These are phyloP conservation scores for Nakazawaea holstii DNA, from an alignment of 805 yeast species.

Conservation along the genomic window DNA sequence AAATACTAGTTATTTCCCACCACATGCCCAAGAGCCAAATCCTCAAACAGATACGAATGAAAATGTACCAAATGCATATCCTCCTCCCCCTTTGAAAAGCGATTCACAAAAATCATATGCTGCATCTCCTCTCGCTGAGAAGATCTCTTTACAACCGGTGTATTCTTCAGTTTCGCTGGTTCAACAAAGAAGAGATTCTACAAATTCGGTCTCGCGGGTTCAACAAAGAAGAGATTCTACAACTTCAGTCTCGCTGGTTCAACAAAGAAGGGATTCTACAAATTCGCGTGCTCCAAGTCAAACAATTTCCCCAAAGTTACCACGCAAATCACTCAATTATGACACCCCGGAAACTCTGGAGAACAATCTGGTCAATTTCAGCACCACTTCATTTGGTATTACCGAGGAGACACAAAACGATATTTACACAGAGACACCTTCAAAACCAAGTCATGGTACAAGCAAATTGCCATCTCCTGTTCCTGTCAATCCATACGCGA, in stretches of 20 bases:
- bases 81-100: not conserved
- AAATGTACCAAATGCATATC: too few relatives aligned
- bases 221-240: not conserved
- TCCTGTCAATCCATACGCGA: constrained; percentile 6
- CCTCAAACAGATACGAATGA: too few relatives aligned
- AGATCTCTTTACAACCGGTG: not conserved
- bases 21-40: not conserved
- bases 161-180: not conserved
- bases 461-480: not conserved
- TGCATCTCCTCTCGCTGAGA: not conserved
- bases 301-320: not conserved
- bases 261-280: not conserved
- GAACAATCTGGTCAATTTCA: not conserved
- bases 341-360: not conserved
- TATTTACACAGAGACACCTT: constrained; percentile 7
- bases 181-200: not conserved
- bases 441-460: not conserved
- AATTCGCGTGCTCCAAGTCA: not conserved
- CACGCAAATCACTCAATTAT: not conserved
- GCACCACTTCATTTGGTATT: not conserved
- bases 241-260: not conserved
- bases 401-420: not conserved
- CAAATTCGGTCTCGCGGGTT: not conserved
- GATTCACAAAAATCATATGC: not conserved
- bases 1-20: not conserved